Evolutionary conservation across 108 stramenopile genomes (phyloP).

Genomic region (Nitzschia sp.): DNA sequence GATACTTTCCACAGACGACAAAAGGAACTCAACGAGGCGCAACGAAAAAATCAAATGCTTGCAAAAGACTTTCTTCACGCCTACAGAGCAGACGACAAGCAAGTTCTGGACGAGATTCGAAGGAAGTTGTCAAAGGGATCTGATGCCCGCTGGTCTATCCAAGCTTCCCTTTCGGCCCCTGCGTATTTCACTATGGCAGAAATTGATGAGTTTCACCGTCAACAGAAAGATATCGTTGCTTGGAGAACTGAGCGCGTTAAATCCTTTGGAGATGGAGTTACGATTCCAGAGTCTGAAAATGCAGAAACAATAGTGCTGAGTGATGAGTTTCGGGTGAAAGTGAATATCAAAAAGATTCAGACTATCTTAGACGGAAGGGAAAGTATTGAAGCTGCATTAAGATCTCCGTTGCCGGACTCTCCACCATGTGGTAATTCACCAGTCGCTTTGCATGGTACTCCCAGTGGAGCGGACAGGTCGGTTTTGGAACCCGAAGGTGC

Average conservation of each 20-base stretch:
- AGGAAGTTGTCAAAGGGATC: conserved; percentile 1
- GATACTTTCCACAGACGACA: not conserved
- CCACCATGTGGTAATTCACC: too few relatives aligned
- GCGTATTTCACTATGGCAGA: conserved; percentile 8
- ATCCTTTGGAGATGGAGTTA: conserved; percentile 7
- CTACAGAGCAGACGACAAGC: conserved; percentile 4
- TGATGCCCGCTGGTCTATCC: not conserved
- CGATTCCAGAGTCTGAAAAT: too few relatives aligned
- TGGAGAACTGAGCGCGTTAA: not conserved
- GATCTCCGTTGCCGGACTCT: not conserved
- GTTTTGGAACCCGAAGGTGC: too few relatives aligned
- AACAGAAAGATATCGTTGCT: not conserved
- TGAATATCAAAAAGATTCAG: conserved; percentile 1
- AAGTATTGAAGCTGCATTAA: not conserved
- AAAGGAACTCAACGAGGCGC: conserved; percentile 8
- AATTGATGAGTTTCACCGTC: conserved; percentile 11
- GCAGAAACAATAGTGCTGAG: too few relatives aligned
- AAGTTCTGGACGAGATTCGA: not conserved
- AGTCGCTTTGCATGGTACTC: too few relatives aligned
- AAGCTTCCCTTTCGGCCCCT: not conserved
- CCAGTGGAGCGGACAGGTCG: too few relatives aligned
- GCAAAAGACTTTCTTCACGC: conserved; percentile 14
- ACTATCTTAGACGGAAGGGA: not conserved
- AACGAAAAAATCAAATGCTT: conserved; percentile 5
- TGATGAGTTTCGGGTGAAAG: not conserved